A percentile compares a stretch with the other conserved stretches of the same genome.
phyloP scores from a whole-genome alignment of 306 rosid species.

The Begonia peltatifolia region DNA sequence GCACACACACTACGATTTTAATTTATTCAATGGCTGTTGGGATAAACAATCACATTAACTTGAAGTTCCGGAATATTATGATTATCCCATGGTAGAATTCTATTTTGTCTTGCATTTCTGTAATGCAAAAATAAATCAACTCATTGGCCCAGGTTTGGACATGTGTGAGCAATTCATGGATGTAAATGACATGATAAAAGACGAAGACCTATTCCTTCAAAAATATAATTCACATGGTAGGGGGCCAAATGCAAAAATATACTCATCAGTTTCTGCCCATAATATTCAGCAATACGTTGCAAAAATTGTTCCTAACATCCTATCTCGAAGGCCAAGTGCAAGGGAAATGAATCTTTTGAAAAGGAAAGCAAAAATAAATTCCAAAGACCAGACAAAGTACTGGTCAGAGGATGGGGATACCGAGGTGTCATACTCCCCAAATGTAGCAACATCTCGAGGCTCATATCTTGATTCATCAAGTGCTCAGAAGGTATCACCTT shows the following conservation, averaged over 20 bases:
- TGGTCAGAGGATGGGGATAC: constrained; percentile 77
- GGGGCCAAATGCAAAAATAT: constrained; percentile 55
- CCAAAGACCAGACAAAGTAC: constrained; percentile 71
- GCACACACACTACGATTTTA: background rate
- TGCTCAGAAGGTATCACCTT: constrained; percentile 40
- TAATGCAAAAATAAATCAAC: constrained; percentile 1
- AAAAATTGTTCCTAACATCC: constrained; percentile 79
- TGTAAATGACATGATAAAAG: constrained; percentile 89
- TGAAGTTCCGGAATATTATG: background rate
- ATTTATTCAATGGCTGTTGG: no score
- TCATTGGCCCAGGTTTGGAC: constrained; percentile 58
- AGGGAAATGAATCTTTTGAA: constrained; percentile 81
- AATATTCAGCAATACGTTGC: constrained; percentile 81
- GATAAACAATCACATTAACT: no score
- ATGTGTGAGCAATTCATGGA: constrained; percentile 94
- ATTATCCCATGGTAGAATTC: background rate
- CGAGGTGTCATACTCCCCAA: constrained; percentile 42
- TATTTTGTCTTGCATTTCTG: constrained; percentile 6
- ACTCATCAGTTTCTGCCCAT: constrained; percentile 46
- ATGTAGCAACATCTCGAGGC: constrained; percentile 26
- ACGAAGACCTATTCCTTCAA: constrained; percentile 78
- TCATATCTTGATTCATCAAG: constrained; percentile 41
- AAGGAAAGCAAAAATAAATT: constrained; percentile 85
- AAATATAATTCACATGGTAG: constrained; percentile 41
- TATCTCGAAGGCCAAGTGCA: constrained; percentile 87